phyloP scores from a whole-genome alignment of 371 early-diverging fungal genomes.

The Mortierella sp. region DNA sequence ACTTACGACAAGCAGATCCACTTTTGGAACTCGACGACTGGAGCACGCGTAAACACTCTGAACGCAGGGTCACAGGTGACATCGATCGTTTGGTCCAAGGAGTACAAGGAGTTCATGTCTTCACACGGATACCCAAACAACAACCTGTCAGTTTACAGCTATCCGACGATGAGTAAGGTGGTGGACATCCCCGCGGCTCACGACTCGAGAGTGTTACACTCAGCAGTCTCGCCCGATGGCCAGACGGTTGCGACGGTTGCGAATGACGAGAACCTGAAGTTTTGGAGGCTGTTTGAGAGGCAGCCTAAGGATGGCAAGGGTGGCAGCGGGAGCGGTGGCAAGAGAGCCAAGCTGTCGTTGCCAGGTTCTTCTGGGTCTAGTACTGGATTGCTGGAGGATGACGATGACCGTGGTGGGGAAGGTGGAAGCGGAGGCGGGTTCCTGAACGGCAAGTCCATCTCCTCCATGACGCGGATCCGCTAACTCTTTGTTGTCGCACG shows the following conservation, averaged over 20 bases:
- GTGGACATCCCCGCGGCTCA: constrained; percentile 86
- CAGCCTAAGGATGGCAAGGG: constrained; percentile 25
- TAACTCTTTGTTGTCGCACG: neutral
- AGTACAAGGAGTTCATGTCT: constrained; percentile 93
- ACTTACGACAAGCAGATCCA: constrained; percentile 92
- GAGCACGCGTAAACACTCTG: constrained; percentile 74
- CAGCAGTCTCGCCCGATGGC: constrained; percentile 95
- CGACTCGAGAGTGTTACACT: constrained; percentile 91
- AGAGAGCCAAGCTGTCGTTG: neutral
- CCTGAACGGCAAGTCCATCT: constrained; percentile 24
- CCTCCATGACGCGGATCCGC: constrained; percentile 37
- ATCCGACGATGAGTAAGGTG: constrained; percentile 84
- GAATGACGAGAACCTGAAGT: constrained; percentile 97
- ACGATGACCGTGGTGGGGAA: constrained; percentile 17
- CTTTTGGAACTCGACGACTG: constrained; percentile 95
- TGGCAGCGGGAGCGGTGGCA: constrained; percentile 11
- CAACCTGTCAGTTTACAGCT: constrained; percentile 89
- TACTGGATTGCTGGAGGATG: constrained; percentile 17
- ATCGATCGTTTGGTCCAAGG: constrained; percentile 91
- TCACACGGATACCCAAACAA: constrained; percentile 86
- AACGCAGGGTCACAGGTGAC: constrained; percentile 96
- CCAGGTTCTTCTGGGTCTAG: neutral
- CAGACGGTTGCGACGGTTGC: constrained; percentile 93
- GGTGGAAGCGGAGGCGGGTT: constrained; percentile 18
- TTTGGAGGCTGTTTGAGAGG: constrained; percentile 94